A percentile compares a stretch with the other conserved stretches of the same genome.
Evolutionary conservation across 768 basidiomycete species (phyloP).

Genomic region (Russula abietina): DNA sequence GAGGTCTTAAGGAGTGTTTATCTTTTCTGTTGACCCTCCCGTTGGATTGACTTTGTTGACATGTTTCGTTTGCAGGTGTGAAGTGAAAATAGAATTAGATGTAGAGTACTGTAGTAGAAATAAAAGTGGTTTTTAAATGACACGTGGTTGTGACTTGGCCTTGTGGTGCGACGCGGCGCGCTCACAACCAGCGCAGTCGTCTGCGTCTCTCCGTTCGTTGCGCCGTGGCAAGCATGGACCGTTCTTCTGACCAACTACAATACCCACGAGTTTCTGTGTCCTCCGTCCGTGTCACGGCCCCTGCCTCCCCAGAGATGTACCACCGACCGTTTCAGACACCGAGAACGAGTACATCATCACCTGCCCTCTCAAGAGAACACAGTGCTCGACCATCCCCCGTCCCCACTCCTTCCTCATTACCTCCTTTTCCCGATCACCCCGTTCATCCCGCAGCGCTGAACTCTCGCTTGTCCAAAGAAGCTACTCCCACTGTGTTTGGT

Average conservation of each 20-base stretch:
- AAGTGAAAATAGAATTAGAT: background rate
- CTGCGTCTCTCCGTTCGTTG: background rate
- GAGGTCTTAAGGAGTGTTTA: constrained; percentile 39
- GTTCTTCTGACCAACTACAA: constrained; percentile 14
- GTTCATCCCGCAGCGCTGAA: constrained; percentile 19
- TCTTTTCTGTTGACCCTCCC: background rate
- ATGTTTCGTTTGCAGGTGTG: background rate
- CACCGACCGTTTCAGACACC: constrained; percentile 53
- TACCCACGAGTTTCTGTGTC: constrained; percentile 20
- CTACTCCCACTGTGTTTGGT: constrained; percentile 54
- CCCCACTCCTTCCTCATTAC: constrained; percentile 3
- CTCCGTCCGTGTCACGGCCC: constrained; percentile 21
- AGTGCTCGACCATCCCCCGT: constrained; percentile 35
- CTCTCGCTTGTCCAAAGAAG: constrained; percentile 19
- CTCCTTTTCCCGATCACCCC: constrained; percentile 18
- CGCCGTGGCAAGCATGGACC: constrained; percentile 11
- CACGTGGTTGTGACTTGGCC: background rate
- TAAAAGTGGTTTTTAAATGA: background rate
- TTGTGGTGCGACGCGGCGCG: background rate
- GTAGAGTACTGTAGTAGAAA: background rate
- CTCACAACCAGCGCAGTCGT: background rate
- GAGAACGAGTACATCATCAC: constrained; percentile 44
- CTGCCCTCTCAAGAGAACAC: constrained; percentile 33
- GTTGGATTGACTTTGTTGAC: background rate
- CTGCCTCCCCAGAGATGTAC: constrained; percentile 48